Base-by-base conservation (phyloP, 1,139 yeast genomes). In the Blastobotrys buckinghamii region DNA sequence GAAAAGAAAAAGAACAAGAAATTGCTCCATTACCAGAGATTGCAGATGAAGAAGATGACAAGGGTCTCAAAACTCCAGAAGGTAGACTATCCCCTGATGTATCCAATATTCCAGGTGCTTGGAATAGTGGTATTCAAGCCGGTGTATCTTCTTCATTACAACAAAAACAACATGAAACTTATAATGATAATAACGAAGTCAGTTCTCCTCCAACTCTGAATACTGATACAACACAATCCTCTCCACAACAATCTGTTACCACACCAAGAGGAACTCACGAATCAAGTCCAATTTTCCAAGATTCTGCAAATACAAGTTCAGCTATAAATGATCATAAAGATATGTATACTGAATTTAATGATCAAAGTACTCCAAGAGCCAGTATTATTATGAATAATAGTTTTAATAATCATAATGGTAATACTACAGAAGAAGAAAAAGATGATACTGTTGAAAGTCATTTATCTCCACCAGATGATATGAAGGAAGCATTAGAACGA, bases 401-500 rank as follows among this genome's bases (percentile, higher is more conserved):
- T 7, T 5, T 22, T 22, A 35, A 24, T 15, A 19, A 19, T 19
- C 12, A 6, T 7, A 12, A 12, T 16, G 40, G 27, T 13, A 15
- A 27, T 13, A 2, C 6, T 8, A 9, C 16, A 2, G 40, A 12
- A 15, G 27, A 15, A 15, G 42, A n/a, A n/a, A 9, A 24, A 9
- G 42, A 39, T 10, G 42, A 22, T 10, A 26, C 36, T 13, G 41
- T 38, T 19, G 27, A 17, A 12, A 30, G 16, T 19, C 34, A 39
- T 19, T 42, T 20, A 24, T 15, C 42, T 5, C 41, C 42, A 29
- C 48, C 43, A 26, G 35, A 13, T n/a, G 50, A 42, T 42, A 43
- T 50, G 16, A 39, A 48, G 35, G 59, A 60, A 44, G 64, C 58
- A 3, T 46, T 61, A 35, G 67, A 63, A 45, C 58, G 57, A 35